phyloP scores from a whole-genome alignment of 148 eudicot genomes.

The Pharnaceum exiguum region DNA sequence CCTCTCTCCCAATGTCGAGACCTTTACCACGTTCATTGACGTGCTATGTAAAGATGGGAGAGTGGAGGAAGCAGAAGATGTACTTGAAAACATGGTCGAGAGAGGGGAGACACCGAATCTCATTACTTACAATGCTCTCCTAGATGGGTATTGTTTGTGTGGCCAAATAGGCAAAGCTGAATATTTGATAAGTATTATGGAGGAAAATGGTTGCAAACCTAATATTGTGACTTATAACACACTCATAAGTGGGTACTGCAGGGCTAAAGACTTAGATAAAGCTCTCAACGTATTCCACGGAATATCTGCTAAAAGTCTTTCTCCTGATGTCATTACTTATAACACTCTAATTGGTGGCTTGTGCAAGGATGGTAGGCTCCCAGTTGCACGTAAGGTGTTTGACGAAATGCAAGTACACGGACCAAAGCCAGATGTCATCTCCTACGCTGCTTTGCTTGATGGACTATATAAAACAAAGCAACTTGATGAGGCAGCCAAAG shows the following conservation, averaged over 20 bases:
- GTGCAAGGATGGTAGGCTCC: constrained; percentile 21
- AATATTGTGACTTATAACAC: constrained; percentile 8
- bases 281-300: constrained; percentile 4
- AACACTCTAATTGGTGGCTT: constrained; percentile 20
- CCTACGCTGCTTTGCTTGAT: constrained; percentile 13
- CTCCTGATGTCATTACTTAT: neutral
- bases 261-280: neutral
- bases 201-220: neutral
- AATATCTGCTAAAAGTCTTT: constrained; percentile 1
- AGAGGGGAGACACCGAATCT: constrained; percentile 12
- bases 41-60: constrained; percentile 23
- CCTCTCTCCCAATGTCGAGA: constrained; percentile 13
- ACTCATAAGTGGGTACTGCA: constrained; percentile 17
- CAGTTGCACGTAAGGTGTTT: constrained; percentile 9
- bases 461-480: constrained; percentile 23
- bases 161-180: constrained; percentile 7
- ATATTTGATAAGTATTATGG: constrained; percentile 1
- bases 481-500: constrained; percentile 13
- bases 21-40: constrained; percentile 25
- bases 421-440: constrained; percentile 9
- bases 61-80: constrained; percentile 14
- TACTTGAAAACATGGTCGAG: constrained; percentile 11
- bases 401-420: neutral
- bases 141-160: constrained; percentile 2
- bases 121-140: constrained; percentile 7